Base-by-base conservation (phyloP, 2,329 filamentous ascomycete genomes). In the Septoria petroselini region DNA sequence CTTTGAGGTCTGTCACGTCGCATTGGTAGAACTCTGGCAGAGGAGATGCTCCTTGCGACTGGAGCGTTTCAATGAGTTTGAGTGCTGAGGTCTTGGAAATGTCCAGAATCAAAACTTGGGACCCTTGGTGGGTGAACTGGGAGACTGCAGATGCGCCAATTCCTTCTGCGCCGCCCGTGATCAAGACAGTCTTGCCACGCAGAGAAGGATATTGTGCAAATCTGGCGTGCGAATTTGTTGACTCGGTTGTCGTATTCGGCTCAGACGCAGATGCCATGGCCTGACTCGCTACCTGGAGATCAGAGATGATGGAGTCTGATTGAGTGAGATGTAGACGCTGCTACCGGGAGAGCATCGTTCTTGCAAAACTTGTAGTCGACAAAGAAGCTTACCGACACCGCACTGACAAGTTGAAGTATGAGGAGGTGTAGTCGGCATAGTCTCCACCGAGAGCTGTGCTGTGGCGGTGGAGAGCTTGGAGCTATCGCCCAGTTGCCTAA, bases 141-240 rank as follows among this genome's bases (percentile, higher is more conserved):
- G 74, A 69, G 1, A 76, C 77, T 42, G 83, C 82, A 18, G 76
- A 78, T 40, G 75, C 78, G 42, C 81, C 82, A 57, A 85, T 85
- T 4, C 82, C 82, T 48, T 79, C 80, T 17, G 82, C 80, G 21
- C 79, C 82, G 38, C 83, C 83, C 0, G 83, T 85, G 57, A 85
- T 78, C 51, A 85, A 60, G 42, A 85, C 77, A 0, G 76, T 80
- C 63, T 82, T 84, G 58, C 69, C 73, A 6, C 68, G 68, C 27
- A 83, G 69, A 33, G 61, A 64, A 2, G 64, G 63, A 43, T 66
- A 66, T 35, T 56, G 61, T n/a, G 63, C 60, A 48, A 21, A 46
- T 1, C 30, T 27, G 17, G 43, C 33, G 34, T 46, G 43, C 1
- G 43, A 34, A 27, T 46, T 39, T 15, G 8, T 8, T 8, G 35